These are phyloP conservation scores for Recurvomyces mirabilis DNA, from an alignment of 495 filamentous ascomycete species.

Conservation along the genomic window DNA sequence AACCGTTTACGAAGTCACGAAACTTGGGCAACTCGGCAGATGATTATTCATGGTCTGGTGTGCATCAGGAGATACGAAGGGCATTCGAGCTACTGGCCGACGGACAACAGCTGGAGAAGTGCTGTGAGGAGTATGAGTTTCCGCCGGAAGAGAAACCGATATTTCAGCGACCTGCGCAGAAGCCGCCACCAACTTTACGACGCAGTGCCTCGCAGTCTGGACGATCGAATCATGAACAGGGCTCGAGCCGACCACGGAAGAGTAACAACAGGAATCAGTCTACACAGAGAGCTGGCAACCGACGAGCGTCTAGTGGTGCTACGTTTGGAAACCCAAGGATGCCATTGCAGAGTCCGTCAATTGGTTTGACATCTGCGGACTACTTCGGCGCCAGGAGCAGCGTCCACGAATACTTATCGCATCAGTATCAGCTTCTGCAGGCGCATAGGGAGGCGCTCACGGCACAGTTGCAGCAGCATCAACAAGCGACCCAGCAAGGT, in stretches of 20 bases:
- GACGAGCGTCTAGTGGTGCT: slow-evolving; percentile 30
- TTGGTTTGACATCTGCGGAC: slow-evolving; percentile 15
- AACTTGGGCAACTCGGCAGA: slow-evolving; percentile 96
- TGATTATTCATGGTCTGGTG: slow-evolving; percentile 78
- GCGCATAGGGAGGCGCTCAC: slow-evolving; percentile 53
- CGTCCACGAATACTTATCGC: slow-evolving; percentile 47
- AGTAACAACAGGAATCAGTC: slow-evolving; percentile 26
- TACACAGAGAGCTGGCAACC: slow-evolving; percentile 28
- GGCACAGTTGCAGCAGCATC: slow-evolving; percentile 31
- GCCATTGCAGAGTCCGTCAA: slow-evolving; percentile 26
- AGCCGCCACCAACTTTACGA: slow-evolving; percentile 49
- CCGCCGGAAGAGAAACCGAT: slow-evolving; percentile 72
- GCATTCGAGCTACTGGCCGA: slow-evolving; percentile 72
- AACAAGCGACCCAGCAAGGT: slow-evolving; percentile 1
- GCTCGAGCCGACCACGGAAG: slow-evolving; percentile 31
- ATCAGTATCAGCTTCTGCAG: slow-evolving; percentile 54
- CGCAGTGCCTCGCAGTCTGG: slow-evolving; percentile 39
- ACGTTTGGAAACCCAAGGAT: slow-evolving; percentile 25
- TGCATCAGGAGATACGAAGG: slow-evolving; percentile 79
- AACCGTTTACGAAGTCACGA: slow-evolving; percentile 87
- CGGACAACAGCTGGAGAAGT: slow-evolving; percentile 57
- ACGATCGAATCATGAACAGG: slow-evolving; percentile 15
- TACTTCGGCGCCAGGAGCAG: slow-evolving; percentile 26
- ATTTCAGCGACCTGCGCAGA: slow-evolving; percentile 58
- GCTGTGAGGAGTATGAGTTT: slow-evolving; percentile 74